phyloP scores from a whole-genome alignment of 2,329 filamentous ascomycete species.

The Fusarium hostae region DNA sequence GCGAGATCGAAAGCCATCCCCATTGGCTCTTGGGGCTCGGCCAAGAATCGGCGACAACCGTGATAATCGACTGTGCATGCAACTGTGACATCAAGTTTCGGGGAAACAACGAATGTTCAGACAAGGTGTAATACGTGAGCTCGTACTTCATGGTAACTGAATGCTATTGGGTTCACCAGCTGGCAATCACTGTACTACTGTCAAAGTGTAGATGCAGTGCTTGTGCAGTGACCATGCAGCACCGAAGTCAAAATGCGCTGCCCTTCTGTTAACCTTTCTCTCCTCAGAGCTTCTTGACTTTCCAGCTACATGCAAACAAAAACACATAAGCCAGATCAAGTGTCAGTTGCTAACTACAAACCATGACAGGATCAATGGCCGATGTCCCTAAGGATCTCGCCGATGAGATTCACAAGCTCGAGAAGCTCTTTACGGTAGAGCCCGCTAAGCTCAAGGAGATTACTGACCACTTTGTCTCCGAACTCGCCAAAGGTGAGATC shows the following conservation, averaged over 20 bases:
- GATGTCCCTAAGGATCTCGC: slow-evolving; percentile 89
- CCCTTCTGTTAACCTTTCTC: slow-evolving; percentile 1
- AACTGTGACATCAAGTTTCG: slow-evolving; percentile 21
- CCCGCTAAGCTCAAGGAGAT: slow-evolving; percentile 86
- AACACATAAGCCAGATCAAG: not conserved
- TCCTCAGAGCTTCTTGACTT: not conserved
- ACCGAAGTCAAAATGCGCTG: slow-evolving; percentile 6
- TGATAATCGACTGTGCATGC: slow-evolving; percentile 11
- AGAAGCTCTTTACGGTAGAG: slow-evolving; percentile 84
- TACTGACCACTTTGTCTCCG: slow-evolving; percentile 86
- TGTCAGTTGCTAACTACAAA: slow-evolving; percentile 26
- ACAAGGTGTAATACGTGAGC: slow-evolving; percentile 5
- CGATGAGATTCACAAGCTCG: slow-evolving; percentile 81
- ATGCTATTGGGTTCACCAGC: slow-evolving; percentile 2
- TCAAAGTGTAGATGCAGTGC: slow-evolving; percentile 3
- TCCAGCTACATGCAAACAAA: not conserved
- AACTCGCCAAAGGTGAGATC: slow-evolving; percentile 81
- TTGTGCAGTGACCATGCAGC: slow-evolving; percentile 8
- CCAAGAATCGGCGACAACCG: not conserved
- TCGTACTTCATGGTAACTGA: not conserved
- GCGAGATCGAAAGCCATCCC: not conserved
- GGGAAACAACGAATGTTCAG: slow-evolving; percentile 12
- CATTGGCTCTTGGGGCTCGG: not conserved
- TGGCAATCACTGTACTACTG: slow-evolving; percentile 29
- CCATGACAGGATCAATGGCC: slow-evolving; percentile 79